Base-by-base conservation (phyloP, 805 yeast genomes). In the Lipomyces starkeyi region DNA sequence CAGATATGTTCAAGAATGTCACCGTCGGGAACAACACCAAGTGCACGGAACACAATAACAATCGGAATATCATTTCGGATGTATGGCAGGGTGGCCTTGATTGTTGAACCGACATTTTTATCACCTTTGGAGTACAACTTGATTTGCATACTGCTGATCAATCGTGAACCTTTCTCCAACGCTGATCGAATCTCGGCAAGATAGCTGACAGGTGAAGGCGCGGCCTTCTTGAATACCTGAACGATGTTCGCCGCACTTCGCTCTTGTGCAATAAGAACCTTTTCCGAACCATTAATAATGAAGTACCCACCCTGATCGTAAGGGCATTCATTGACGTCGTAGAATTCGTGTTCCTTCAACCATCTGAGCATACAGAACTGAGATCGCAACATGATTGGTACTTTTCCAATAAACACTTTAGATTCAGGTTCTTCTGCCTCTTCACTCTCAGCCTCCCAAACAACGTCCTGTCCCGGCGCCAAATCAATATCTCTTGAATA, bases 251-350 rank as follows among this genome's bases (percentile, higher is more conserved):
- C 99, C 14, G 99, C 98, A 68, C 95, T 88, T 79, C 99, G 88
- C 81, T 95, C 99, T 82, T 95, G 99, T 40, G 99, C 99, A 83
- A 95, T 95, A 76, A 95, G 84, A 65, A 95, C 99, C 80, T 95
- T 95, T 79, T 95, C 99, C 25, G 98, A 92, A 75, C 99, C 99
- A 82, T 95, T 95, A 77, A 95, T 95, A 74, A 95, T 93, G 78
- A 95, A 95, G 80, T 95, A 95, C 71, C 99, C 99, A 80, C 99
- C 99, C 96, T 95, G 97, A 84, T 95, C 99, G 80, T 91, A 95
- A 40, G 99, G 99, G 82, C 99, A 95, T 81, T 95, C 99, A 80
- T 95, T 93, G 77, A 95, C 86, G 75, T 93, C 97, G 81, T 93
- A 95, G 76, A 93, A 86, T 80, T 95, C 99, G 74, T 91, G 92